Conservation (phyloP, 2,329 filamentous ascomycete genomes). For the Talaromyces verruculosus region DNA sequence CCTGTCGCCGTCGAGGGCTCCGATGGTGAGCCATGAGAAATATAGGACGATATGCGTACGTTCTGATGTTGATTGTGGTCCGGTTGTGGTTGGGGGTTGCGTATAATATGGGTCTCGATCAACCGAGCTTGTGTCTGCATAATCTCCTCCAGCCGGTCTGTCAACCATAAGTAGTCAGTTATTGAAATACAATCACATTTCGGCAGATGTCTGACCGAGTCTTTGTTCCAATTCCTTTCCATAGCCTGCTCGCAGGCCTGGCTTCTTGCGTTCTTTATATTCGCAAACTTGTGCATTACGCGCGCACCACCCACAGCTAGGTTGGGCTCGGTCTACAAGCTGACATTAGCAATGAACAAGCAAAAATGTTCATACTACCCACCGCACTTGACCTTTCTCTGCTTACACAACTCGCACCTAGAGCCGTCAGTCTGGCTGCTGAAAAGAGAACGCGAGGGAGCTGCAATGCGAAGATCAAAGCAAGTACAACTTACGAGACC, state of each 20-base stretch:
- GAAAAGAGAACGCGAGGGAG: neutral
- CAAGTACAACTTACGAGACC: conserved; percentile 36
- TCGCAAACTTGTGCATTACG: conserved; percentile 66
- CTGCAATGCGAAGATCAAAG: neutral
- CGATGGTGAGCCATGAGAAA: conserved; percentile 49
- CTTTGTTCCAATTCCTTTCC: conserved; percentile 72
- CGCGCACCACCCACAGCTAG: conserved; percentile 69
- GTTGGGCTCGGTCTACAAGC: conserved; percentile 52
- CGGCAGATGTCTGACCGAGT: conserved; percentile 43
- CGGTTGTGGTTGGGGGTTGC: conserved; percentile 34
- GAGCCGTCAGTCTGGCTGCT: conserved; percentile 26
- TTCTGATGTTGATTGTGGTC: conserved; percentile 30
- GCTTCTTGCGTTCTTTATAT: conserved; percentile 70
- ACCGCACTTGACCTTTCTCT: conserved; percentile 50
- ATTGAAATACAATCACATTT: neutral
- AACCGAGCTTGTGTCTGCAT: conserved; percentile 66
- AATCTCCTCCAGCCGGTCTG: conserved; percentile 66
- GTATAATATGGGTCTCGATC: conserved; percentile 57
- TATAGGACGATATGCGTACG: conserved; percentile 32
- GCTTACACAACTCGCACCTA: conserved; percentile 48
- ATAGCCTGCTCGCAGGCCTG: conserved; percentile 65
- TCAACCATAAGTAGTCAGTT: neutral
- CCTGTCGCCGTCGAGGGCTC: conserved; percentile 53
- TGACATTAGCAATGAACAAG: conserved; percentile 1
- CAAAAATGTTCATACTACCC: conserved; percentile 23